Base-by-base conservation (phyloP, 2,329 filamentous ascomycete species). In the Fusarium sp. region DNA sequence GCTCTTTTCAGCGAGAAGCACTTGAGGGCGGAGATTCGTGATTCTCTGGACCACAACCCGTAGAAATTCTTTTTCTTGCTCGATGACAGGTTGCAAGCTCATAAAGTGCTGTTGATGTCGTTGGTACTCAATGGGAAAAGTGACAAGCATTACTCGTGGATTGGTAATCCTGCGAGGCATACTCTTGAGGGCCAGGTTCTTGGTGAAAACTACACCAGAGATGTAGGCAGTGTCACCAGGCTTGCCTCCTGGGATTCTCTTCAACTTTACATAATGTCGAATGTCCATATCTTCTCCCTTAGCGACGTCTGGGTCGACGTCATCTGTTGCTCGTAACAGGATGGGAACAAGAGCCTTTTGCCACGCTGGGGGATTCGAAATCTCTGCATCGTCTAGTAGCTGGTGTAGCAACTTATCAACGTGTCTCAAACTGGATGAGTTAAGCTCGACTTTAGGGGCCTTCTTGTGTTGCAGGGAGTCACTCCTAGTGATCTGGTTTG, bases 201-300 rank as follows among this genome's bases (percentile, higher is more conserved):
- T 99, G 18, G 95, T 96, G 81, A 99, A 99, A 4, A 99, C 95
- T 14, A 99, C 92, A 1, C 96, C 97, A 15, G 96, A 98, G 22
- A 98, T 93, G 81, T 99, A 99, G n/a, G 92, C 92, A 12, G 96
- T 98, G 82, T 99, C 96, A 30, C 94, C 91, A 24, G 96, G 95
- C 73, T 90, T 92, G 22, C 95, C 96, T 22, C 96, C 96, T 1
- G 95, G 94, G 18, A 99, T 96, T 80, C 97, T 97, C 81, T 99
- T 99, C 36, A 99, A 84, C 81, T 99, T 99, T 72, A 99, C 94
- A 79, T 98, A 99, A 80, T 98, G 95, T 8, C 96, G 90, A 68
- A 99, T 96, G 80, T 99, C 96, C 87, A 99, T 98, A 79, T 96
- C 94, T 81, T 99, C 96, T 35, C 95, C 95, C 63, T 90, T 90